Conservation (phyloP, 2,329 filamentous ascomycete species). For the Pseudogymnoascus destructans region DNA sequence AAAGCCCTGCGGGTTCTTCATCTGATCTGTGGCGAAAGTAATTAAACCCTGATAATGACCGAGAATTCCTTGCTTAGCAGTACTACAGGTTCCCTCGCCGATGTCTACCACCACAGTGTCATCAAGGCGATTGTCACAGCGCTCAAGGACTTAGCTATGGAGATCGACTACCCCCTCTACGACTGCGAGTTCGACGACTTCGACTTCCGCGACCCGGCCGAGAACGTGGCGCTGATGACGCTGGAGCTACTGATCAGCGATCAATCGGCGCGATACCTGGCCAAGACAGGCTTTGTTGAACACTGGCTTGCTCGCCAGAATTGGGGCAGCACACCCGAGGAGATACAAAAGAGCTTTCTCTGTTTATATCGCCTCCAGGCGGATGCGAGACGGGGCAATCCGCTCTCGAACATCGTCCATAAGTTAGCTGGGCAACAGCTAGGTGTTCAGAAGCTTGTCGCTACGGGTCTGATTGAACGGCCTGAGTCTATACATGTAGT, state of each 20-base stretch:
- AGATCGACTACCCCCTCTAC: slow-evolving; percentile 38
- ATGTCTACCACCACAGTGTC: slow-evolving; percentile 21
- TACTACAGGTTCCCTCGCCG: slow-evolving; percentile 15
- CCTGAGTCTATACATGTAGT: slow-evolving; percentile 29
- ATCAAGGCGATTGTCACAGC: slow-evolving; percentile 43
- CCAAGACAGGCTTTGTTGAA: slow-evolving; percentile 53
- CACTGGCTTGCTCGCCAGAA: slow-evolving; percentile 63
- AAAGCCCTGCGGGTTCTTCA: slow-evolving; percentile 42
- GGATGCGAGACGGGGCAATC: slow-evolving; percentile 22
- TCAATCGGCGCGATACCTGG: slow-evolving; percentile 40
- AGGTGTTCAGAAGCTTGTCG: slow-evolving; percentile 20
- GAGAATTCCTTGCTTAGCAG: slow-evolving; percentile 19
- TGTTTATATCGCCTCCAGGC: slow-evolving; percentile 22
- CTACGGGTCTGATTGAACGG: slow-evolving; percentile 29
- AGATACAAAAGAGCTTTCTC: slow-evolving; percentile 41
- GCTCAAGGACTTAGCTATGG: slow-evolving; percentile 41
- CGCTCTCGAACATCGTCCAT: not conserved
- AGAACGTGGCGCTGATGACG: slow-evolving; percentile 47
- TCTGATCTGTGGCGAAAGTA: slow-evolving; percentile 39
- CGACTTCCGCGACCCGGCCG: slow-evolving; percentile 45
- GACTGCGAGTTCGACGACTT: slow-evolving; percentile 50
- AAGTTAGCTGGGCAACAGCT: slow-evolving; percentile 10
- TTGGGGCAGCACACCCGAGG: slow-evolving; percentile 45
- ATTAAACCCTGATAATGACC: slow-evolving; percentile 12
- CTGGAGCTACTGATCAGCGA: slow-evolving; percentile 42